Base-by-base conservation (phyloP, 2,329 filamentous ascomycete species). In the Colletotrichum nymphaeae region DNA sequence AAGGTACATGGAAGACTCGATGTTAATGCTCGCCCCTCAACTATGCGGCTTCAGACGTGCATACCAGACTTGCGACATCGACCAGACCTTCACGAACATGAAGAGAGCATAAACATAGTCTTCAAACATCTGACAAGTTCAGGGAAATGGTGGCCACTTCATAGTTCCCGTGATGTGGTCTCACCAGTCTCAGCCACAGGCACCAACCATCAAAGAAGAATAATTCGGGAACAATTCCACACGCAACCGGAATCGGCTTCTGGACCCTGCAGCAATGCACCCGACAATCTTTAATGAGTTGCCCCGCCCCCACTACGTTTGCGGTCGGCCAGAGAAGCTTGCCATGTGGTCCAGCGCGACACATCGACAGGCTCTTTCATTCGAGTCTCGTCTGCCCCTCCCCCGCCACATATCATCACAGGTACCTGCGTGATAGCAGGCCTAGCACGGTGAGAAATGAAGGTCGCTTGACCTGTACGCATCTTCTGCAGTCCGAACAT, bases 341-440 rank as follows among this genome's bases (percentile, higher is more conserved):
- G 55, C 71, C 75, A 68, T 75, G 74, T 73, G 74, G 70, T 60
- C 71, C 35, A 63, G 59, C 57, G 16, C 37, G 58, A 46, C 53
- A 52, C 53, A 67, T 67, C 67, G 57, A 73, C 67, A 72, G 71
- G 71, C 46, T 42, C 32, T 14, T 19, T 24, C 42, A 19, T 35
- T n/a, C 24, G 16, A 4, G 52, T 24, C 30, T 63, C 28, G 28
- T 26, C 19, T 28, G 19, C 28, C 57, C 57, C 57, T 24, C 28
- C 57, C 28, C 28, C 42, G 42, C 42, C 42, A n/a, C 42, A 49
- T 19, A n/a, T 49, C 7, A 22, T 19, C 42, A 49, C 42, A 49
- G 42, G 42, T 49, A 49, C 16, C 16, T 42, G 16, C 37, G 42
- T 49, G 42, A 22, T 22, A 49, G 8, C 5, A 22, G 7, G 0